phyloP scores from a whole-genome alignment of 805 yeast species.

The Priceomyces haplophilus region DNA sequence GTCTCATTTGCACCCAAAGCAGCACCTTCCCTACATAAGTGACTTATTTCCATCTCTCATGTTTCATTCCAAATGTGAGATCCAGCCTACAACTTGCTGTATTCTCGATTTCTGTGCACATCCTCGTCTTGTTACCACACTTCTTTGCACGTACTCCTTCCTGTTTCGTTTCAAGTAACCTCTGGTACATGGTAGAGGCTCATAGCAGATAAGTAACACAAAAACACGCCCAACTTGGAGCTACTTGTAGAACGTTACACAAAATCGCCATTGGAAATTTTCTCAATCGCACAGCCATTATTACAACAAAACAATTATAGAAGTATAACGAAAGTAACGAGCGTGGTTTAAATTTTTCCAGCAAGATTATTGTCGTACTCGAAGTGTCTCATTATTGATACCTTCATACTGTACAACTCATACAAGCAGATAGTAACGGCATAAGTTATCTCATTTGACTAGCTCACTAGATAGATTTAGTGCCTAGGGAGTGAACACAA shows the following conservation, averaged over 20 bases:
- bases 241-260: neutral
- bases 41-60: too few relatives aligned
- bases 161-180: too few relatives aligned
- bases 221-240: slow-evolving; percentile 1
- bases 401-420: neutral
- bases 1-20: too few relatives aligned
- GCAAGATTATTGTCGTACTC: neutral
- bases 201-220: slow-evolving; percentile 15
- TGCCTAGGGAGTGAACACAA: neutral
- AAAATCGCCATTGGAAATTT: slow-evolving; percentile 2
- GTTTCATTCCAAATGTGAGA: too few relatives aligned
- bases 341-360: neutral
- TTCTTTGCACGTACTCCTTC: neutral
- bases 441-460: neutral
- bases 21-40: too few relatives aligned
- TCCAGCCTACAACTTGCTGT: too few relatives aligned
- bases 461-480: neutral
- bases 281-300: slow-evolving; percentile 6
- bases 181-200: too few relatives aligned
- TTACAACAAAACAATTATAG: slow-evolving; percentile 4
- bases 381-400: neutral
- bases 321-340: neutral
- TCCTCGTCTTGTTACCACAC: too few relatives aligned
- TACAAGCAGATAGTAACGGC: neutral
- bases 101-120: too few relatives aligned